phyloP scores from a whole-genome alignment of 2,329 filamentous ascomycete genomes.

The Paracorniculantispora psalliotae region DNA sequence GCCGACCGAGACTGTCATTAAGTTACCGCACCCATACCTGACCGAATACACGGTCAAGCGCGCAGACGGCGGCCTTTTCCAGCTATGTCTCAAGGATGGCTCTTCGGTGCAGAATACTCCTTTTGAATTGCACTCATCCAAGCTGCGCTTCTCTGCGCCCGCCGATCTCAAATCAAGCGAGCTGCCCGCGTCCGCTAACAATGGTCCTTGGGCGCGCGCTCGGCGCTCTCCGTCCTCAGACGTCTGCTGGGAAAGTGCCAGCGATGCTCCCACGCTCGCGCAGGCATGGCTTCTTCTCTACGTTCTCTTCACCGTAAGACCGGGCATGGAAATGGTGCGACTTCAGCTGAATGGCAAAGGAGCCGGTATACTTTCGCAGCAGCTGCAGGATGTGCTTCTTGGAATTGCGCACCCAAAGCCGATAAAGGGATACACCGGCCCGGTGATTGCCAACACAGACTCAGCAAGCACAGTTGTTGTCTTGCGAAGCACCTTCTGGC shows the following conservation, averaged over 20 bases:
- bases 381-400: constrained; percentile 43
- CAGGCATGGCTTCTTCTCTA: constrained; percentile 52
- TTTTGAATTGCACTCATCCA: constrained; percentile 27
- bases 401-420: constrained; percentile 45
- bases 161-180: constrained; percentile 45
- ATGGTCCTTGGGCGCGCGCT: constrained; percentile 53
- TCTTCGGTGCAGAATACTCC: constrained; percentile 25
- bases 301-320: constrained; percentile 46
- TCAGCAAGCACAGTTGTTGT: constrained; percentile 35
- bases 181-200: constrained; percentile 45
- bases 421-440: constrained; percentile 20
- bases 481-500: constrained; percentile 60
- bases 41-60: constrained; percentile 40
- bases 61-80: constrained; percentile 27
- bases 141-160: constrained; percentile 42
- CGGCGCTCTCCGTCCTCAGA: constrained; percentile 45
- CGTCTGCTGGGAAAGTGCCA: constrained; percentile 38
- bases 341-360: constrained; percentile 38
- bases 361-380: constrained; percentile 30
- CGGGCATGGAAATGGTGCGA: constrained; percentile 44
- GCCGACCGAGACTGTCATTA: constrained; percentile 36
- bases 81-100: constrained; percentile 28
- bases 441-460: constrained; percentile 18
- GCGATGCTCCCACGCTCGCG: constrained; percentile 36
- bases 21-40: constrained; percentile 46